Conservation (phyloP, 768 basidiomycete species). For the Hirschioporus abietinus region DNA sequence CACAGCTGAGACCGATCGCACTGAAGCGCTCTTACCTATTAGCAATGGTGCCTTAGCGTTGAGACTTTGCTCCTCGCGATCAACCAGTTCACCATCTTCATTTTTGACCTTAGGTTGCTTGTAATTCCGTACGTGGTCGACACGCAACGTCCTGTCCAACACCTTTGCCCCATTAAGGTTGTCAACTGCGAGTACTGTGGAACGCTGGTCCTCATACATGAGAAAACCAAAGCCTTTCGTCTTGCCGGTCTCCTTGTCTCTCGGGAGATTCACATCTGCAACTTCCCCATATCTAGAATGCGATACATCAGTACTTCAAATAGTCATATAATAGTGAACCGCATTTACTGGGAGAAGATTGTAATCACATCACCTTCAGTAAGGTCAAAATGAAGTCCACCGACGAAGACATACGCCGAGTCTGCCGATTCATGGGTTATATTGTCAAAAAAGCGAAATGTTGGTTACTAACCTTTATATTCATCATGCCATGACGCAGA, state of each 20-base stretch:
- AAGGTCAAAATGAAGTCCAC: slow-evolving; percentile 81
- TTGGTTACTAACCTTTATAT: slow-evolving; percentile 58
- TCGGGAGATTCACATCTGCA: slow-evolving; percentile 90
- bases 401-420: slow-evolving; percentile 92
- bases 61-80: slow-evolving; percentile 78
- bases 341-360: slow-evolving; percentile 91
- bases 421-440: slow-evolving; percentile 38
- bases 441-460: slow-evolving; percentile 2
- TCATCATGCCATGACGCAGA: slow-evolving; percentile 93
- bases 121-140: slow-evolving; percentile 90
- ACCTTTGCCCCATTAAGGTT: slow-evolving; percentile 96
- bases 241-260: slow-evolving; percentile 91
- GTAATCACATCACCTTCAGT: slow-evolving; percentile 98
- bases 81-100: slow-evolving; percentile 80
- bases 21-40: slow-evolving; percentile 38
- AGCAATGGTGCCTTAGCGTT: slow-evolving; percentile 81
- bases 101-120: slow-evolving; percentile 77
- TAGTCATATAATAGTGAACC: slow-evolving; percentile 5
- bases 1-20: background rate
- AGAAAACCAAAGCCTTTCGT: slow-evolving; percentile 90
- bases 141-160: slow-evolving; percentile 79
- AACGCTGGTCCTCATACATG: slow-evolving; percentile 99
- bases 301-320: slow-evolving; percentile 7
- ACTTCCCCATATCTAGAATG: slow-evolving; percentile 85
- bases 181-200: slow-evolving; percentile 93